These are phyloP conservation scores for Phytophthora melonis DNA, from an alignment of 352 stramenopile species.

Conservation along the genomic window DNA sequence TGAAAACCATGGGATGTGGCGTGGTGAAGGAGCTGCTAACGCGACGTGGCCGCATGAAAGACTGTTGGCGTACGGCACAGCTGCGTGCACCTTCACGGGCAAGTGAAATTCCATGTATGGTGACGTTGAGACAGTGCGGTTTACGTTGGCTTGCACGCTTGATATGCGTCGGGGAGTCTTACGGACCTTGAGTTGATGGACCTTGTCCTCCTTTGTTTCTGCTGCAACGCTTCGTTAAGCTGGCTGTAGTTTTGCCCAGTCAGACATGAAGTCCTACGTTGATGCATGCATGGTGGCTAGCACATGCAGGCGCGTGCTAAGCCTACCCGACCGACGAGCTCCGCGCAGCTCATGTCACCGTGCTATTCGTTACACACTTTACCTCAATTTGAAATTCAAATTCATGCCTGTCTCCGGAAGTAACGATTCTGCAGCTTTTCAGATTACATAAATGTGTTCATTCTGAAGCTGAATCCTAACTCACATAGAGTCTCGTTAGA, in stretches of 20 bases:
- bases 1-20: neutral
- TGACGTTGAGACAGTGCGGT: neutral
- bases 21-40: neutral
- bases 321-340: neutral
- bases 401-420: neutral
- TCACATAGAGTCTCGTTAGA: too few relatives aligned
- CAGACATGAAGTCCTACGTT: neutral
- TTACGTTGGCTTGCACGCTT: too few relatives aligned
- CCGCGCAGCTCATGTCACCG: neutral
- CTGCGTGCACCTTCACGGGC: neutral
- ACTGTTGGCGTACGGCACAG: neutral
- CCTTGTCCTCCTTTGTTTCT: too few relatives aligned
- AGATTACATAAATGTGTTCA: neutral
- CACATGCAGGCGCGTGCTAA: neutral
- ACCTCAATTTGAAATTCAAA: neutral
- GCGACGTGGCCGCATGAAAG: neutral
- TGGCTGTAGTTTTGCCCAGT: too few relatives aligned
- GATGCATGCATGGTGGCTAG: too few relatives aligned
- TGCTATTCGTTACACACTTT: neutral
- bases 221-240: too few relatives aligned
- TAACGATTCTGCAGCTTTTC: neutral
- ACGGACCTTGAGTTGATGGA: too few relatives aligned
- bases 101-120: neutral
- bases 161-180: too few relatives aligned
- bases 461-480: neutral